Evolutionary conservation across 257 asterid species (phyloP), one percentile per base, ranked within the genome.

Genomic region (Nicotiana noctiflora): DNA sequence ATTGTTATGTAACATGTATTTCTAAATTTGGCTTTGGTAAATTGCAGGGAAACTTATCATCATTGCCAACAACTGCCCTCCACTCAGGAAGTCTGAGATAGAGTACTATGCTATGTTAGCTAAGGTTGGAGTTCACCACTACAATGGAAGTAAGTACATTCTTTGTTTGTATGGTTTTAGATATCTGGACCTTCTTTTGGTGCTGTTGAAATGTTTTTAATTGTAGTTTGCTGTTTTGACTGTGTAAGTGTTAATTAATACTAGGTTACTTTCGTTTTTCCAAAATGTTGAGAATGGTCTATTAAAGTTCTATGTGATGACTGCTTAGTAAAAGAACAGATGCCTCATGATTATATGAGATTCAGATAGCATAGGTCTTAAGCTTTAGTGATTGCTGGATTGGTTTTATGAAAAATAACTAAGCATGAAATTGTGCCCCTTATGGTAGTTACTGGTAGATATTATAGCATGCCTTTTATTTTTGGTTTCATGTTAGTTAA

Each of bases 71-170:
- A 93, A 93, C 83, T 91, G 96, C 85, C 97, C 97, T 63, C 97
- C 97, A n/a, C 86, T 93, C 84, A 89, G 94, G 87, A 93, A 93
- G 85, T 93, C 97, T 3, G 96, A 93, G 90, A 93, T 93, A 1
- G 96, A 93, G 90, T 93, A 91, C 89, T 93, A 93, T 31, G 94
- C 97, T 0, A 93, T 93, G 96, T 87, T 91, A 79, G 80, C 94
- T 0, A 91, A 92, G 76, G 89, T 91, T 79, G 90, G 88, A 8
- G 97, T 92, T 27, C 97, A 91, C 84, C 95, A 92, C 84, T 92
- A 92, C 75, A 92, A 88, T 65, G 96, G 94, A 79, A 92, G 97
- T 92, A 83, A 89, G 96, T 79, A 17, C 4, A 29, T 55, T 23
- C 5, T 55, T 21, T 80, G 51, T 1, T 44, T 21, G 19, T 8